Evolutionary conservation across 2,329 filamentous ascomycete genomes (phyloP).

Genomic region (Bretziella fagacearum): DNA sequence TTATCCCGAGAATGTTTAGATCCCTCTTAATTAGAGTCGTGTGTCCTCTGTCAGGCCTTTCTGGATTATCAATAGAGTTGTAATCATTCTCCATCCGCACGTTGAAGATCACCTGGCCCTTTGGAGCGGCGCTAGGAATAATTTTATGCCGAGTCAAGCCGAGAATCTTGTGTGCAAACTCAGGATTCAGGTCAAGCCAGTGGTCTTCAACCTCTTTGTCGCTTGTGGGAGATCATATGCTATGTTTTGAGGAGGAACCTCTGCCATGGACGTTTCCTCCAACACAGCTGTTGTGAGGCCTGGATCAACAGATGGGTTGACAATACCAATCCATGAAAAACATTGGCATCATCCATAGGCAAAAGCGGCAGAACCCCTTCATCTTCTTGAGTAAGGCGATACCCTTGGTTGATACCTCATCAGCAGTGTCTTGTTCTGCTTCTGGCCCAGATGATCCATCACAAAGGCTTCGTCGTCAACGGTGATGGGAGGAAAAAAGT

Average conservation of each 20-base stretch:
- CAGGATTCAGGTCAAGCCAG: not conserved
- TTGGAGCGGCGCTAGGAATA: not conserved
- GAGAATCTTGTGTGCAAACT: not conserved
- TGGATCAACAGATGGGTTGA: not conserved
- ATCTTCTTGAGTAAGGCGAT: conserved; percentile 57
- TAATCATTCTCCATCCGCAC: not conserved
- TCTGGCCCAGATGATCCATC: not conserved
- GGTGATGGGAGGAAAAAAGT: conserved; percentile 37
- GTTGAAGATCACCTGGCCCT: not conserved
- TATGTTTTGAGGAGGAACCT: not conserved
- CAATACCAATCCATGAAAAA: not conserved
- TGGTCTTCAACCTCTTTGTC: too few species aligned
- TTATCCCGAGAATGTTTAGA: too few species aligned
- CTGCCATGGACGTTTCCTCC: not conserved
- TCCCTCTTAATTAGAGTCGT: too few species aligned
- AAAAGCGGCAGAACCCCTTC: conserved; percentile 38
- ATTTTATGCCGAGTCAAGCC: not conserved
- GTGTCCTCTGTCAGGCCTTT: too few species aligned
- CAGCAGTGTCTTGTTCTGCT: conserved; percentile 30
- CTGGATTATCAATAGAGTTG: not conserved
- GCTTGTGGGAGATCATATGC: not conserved
- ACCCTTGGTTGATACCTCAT: conserved; percentile 35
- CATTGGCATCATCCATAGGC: conserved; percentile 25
- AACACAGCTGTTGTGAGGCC: not conserved
- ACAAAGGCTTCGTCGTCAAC: conserved; percentile 18